phyloP scores from a whole-genome alignment of 2,329 filamentous ascomycete species.

The Colletotrichum ledebouriae region DNA sequence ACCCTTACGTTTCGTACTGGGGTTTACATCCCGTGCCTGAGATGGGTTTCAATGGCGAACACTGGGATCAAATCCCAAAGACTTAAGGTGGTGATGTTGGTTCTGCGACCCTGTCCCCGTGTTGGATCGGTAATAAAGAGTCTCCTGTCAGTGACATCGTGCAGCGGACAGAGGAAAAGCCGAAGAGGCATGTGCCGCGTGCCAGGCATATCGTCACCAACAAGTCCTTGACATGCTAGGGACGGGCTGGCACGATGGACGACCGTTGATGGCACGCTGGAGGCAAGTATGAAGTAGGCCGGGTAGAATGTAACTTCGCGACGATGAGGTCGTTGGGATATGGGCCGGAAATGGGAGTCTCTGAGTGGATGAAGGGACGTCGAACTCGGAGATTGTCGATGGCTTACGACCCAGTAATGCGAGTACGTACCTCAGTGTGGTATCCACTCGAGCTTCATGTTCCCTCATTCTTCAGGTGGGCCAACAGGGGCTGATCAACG shows the following conservation, averaged over 20 bases:
- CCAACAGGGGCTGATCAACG: background rate
- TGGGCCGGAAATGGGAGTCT: slow-evolving; percentile 14
- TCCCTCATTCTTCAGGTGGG: background rate
- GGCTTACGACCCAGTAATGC: slow-evolving; percentile 1
- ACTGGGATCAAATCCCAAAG: slow-evolving; percentile 9
- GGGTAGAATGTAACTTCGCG: slow-evolving; percentile 32
- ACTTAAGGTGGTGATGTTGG: slow-evolving; percentile 16
- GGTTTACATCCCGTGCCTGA: slow-evolving; percentile 1
- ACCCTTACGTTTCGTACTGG: slow-evolving; percentile 25
- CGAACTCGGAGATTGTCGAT: slow-evolving; percentile 24
- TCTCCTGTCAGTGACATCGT: slow-evolving; percentile 30
- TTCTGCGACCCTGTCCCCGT: background rate
- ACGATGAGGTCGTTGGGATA: slow-evolving; percentile 23
- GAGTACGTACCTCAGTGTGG: slow-evolving; percentile 7
- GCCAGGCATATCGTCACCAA: slow-evolving; percentile 7
- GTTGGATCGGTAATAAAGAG: slow-evolving; percentile 17
- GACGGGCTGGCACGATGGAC: slow-evolving; percentile 6
- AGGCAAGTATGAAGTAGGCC: background rate
- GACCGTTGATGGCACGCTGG: slow-evolving; percentile 3
- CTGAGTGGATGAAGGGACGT: slow-evolving; percentile 23
- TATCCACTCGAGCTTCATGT: slow-evolving; percentile 19
- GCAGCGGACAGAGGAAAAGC: slow-evolving; percentile 16
- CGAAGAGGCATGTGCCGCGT: slow-evolving; percentile 18
- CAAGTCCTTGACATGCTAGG: slow-evolving; percentile 22
- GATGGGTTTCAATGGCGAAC: background rate